Evolutionary conservation across 306 rosid genomes (phyloP).

Genomic region (Lagenaria siceraria): DNA sequence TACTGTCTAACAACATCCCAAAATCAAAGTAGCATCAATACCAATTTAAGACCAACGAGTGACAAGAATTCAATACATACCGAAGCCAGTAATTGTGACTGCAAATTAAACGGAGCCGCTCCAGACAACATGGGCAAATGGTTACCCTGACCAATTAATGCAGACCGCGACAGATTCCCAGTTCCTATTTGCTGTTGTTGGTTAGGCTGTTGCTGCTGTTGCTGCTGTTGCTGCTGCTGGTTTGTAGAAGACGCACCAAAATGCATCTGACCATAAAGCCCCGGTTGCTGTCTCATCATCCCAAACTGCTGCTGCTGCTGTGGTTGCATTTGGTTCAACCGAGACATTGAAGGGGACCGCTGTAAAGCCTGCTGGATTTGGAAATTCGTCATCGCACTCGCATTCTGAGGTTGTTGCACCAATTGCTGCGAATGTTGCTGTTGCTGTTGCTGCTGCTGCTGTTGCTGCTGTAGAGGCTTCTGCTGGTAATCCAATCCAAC

Average conservation of each 20-base stretch:
- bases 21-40: neutral
- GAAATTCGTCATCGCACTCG: constrained; percentile 32
- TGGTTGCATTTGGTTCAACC: constrained; percentile 35
- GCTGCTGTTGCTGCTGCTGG: constrained; percentile 56
- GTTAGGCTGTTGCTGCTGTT: constrained; percentile 33
- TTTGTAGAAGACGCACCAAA: constrained; percentile 50
- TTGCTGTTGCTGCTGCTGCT: constrained; percentile 9
- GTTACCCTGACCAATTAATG: constrained; percentile 58
- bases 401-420: constrained; percentile 27
- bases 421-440: constrained; percentile 16
- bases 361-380: constrained; percentile 52
- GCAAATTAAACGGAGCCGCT: constrained; percentile 45
- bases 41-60: neutral
- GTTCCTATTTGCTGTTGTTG: constrained; percentile 42
- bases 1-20: neutral
- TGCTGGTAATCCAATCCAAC: constrained; percentile 37
- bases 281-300: constrained; percentile 49
- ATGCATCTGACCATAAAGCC: constrained; percentile 55
- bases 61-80: constrained; percentile 24
- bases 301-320: constrained; percentile 65
- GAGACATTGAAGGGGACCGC: constrained; percentile 41
- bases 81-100: constrained; percentile 51
- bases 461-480: constrained; percentile 19
- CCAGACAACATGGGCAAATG: constrained; percentile 70
- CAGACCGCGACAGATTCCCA: constrained; percentile 51